Conservation (phyloP, 768 basidiomycete genomes). For the Suillus cothurnatus region DNA sequence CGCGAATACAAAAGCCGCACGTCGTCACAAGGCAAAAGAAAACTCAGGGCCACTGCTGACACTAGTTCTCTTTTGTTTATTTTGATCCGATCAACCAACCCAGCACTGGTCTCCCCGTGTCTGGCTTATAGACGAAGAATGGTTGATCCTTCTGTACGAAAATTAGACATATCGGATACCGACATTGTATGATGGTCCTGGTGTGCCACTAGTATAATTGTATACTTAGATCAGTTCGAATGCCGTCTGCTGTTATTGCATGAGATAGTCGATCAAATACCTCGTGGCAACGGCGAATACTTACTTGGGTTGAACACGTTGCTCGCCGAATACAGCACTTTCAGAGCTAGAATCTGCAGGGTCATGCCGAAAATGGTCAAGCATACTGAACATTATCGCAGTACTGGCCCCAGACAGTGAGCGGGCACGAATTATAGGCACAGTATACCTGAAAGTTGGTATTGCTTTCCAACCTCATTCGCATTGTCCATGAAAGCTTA, state of each 20-base stretch:
- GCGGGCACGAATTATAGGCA: background rate
- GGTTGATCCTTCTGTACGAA: background rate
- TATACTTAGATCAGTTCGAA: background rate
- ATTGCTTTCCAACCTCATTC: background rate
- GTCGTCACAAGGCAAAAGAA: conserved; percentile 18
- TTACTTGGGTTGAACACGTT: conserved; percentile 6
- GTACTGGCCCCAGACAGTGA: no score
- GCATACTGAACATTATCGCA: background rate
- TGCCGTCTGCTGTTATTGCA: background rate
- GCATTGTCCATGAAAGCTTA: background rate
- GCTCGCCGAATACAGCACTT: conserved; percentile 1
- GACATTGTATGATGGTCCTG: background rate
- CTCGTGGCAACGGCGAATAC: conserved; percentile 9
- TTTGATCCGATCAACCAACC: background rate
- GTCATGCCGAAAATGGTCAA: conserved; percentile 3
- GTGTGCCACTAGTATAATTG: background rate
- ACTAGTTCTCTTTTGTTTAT: conserved; percentile 21
- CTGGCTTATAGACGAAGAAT: background rate
- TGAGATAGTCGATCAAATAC: background rate
- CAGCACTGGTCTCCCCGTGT: background rate
- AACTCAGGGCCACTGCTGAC: conserved; percentile 26
- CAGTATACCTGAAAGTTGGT: background rate
- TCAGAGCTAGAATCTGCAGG: background rate
- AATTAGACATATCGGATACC: background rate
- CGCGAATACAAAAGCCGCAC: conserved; percentile 4